Base-by-base conservation (phyloP, 306 rosid genomes). In the Medicago lupulina region DNA sequence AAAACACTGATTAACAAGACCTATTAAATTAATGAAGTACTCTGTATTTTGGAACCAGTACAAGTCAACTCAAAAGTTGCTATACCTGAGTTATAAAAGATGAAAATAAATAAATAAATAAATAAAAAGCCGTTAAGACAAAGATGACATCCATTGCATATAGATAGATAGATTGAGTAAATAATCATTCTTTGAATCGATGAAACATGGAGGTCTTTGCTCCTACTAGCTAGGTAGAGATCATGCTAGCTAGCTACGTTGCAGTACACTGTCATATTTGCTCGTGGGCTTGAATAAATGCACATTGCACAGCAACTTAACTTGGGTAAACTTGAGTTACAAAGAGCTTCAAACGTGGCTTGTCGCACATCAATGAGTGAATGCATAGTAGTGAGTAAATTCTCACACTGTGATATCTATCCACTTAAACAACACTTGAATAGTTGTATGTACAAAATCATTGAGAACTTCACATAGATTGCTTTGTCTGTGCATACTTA, bases 311-410 rank as follows among this genome's bases (percentile, higher is more conserved):
- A 60, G 46, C 47, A 51, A 61, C 51, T 28, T 17, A 59, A n/a
- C 57, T 53, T 8, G 75, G 38, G 65, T 79, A 57, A 60, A 36
- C 54, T 13, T 65, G 23, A 53, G 34, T 75, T 62, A 40, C 62
- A 65, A 44, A 5, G 53, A 69, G 31, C 66, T 65, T 18, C 46
- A 46, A 69, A 84, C 81, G 78, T 84, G 86, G 80, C 67, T 74
- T 83, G 85, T 80, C 77, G 49, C 39, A 34, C 7, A 34, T 6
- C 38, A 28, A 7, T 34, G 4, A 28, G 7, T 34, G 38, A 34
- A 34, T 34, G 38, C 38, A 34, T 34, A 6, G 68, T 10, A 34
- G 16, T 28, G 3, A 36, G 23, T 59, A 59, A 77, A 69, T 54
- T 77, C 63, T 14, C 13, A 34, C 18, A 28, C 5, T 23, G 18